Base-by-base conservation (phyloP, 768 basidiomycete genomes). In the Sporobolomyces pararoseus region DNA sequence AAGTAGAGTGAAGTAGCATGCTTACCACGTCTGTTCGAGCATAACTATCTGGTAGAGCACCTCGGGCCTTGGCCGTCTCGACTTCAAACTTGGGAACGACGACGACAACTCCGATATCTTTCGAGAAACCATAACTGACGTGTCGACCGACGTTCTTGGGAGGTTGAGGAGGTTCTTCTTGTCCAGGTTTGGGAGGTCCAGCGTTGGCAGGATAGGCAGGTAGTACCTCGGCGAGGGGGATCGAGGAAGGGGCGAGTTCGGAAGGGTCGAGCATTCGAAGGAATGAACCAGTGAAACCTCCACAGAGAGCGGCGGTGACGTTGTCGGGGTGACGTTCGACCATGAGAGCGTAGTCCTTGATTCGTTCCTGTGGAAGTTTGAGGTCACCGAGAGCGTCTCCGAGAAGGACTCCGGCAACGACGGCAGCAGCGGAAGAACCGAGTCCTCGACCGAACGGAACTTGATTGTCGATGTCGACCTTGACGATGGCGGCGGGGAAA, bases 301-400 rank as follows among this genome's bases (percentile, higher is more conserved):
- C 96, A 23, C 97, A 85, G 44, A 99, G 86, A 0, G 94, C 95
- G 3, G 96, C 96, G 0, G 96, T 96, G 77, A 99, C 94, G 79
- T 99, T 99, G 80, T 99, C 96, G 21, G 96, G 96, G 79, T 99
- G 96, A 23, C 96, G 85, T 81, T 99, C 96, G 77, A 99, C 93
- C 96, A 99, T 99, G 63, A 99, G 84, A 2, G 95, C 94, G 77
- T 90, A 95, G 81, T 99, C 96, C 70, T 98, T 86, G 76, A 95
- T 82, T 31, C 96, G 86, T 50, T 83, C 84, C 34, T 79, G 82
- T 19, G 89, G 79, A 16, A 98, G 86, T 29, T 83, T 77, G 70
- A 98, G 84, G 23, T 84, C 74, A 21, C 90, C 95, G 29, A 98
- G 83, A n/a, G 86, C 83, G 77, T 92, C 85, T 42, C 88, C 96